Evolutionary conservation across 495 filamentous ascomycete species (phyloP).

Genomic region (Talaromyces trachyspermus): DNA sequence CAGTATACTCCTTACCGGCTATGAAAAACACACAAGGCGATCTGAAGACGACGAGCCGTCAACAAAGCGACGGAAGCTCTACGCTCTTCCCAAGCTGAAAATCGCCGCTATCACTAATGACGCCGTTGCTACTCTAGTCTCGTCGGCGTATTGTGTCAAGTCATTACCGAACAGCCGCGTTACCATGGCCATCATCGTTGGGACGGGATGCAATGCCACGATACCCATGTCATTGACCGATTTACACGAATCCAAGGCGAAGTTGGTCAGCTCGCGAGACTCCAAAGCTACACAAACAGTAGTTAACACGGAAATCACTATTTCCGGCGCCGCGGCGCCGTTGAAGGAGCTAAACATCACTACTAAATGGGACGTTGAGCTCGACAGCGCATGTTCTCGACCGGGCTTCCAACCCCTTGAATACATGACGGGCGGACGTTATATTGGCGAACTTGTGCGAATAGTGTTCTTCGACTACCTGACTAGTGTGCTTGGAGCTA

Average conservation of each 20-base stretch:
- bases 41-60: constrained; percentile 38
- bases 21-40: constrained; percentile 50
- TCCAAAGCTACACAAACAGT: constrained; percentile 53
- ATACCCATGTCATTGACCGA: constrained; percentile 59
- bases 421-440: constrained; percentile 80
- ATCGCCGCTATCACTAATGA: constrained; percentile 79
- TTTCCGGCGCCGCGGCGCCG: constrained; percentile 62
- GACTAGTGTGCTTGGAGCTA: constrained; percentile 28
- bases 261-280: constrained; percentile 29
- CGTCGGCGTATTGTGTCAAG: constrained; percentile 59
- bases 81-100: constrained; percentile 54
- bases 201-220: constrained; percentile 79
- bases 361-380: constrained; percentile 61
- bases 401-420: constrained; percentile 83
- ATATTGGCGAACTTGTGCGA: constrained; percentile 75
- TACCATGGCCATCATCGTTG: constrained; percentile 74
- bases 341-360: constrained; percentile 55
- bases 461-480: constrained; percentile 64
- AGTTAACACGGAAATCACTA: constrained; percentile 84
- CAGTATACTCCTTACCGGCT: constrained; percentile 59
- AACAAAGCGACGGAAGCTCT: constrained; percentile 36
- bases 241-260: constrained; percentile 56
- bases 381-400: constrained; percentile 58
- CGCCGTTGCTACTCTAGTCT: constrained; percentile 70
- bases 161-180: constrained; percentile 62